Evolutionary conservation across 1,284 basidiomycete species (phyloP).

Genomic region (Naganishia albida): DNA sequence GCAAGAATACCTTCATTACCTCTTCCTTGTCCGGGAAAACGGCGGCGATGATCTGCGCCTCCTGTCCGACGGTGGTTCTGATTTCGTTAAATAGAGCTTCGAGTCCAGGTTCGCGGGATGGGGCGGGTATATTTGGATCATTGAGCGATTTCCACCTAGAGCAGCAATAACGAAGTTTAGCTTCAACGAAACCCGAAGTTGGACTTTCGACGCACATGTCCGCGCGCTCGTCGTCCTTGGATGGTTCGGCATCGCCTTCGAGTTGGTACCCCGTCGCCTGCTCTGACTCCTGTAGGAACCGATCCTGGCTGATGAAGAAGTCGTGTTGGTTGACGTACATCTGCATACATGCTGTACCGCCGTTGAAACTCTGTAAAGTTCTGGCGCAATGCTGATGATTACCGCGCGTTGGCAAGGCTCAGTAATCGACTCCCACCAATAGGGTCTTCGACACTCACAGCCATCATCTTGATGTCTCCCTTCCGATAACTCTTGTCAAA

Average conservation of each 20-base stretch:
- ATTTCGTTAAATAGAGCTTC: slow-evolving; percentile 83
- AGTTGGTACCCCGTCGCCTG: slow-evolving; percentile 39
- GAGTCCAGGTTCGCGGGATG: slow-evolving; percentile 77
- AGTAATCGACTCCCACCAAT: not conserved
- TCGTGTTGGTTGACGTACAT: slow-evolving; percentile 99
- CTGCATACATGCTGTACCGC: slow-evolving; percentile 92
- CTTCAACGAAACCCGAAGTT: too few relatives aligned
- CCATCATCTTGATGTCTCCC: slow-evolving; percentile 99
- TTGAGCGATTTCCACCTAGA: slow-evolving; percentile 76
- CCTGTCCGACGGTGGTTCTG: slow-evolving; percentile 84
- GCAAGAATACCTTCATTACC: slow-evolving; percentile 99
- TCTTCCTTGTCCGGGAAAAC: slow-evolving; percentile 95
- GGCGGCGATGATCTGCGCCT: slow-evolving; percentile 96
- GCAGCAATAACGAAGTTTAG: too few relatives aligned
- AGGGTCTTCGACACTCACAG: slow-evolving; percentile 67
- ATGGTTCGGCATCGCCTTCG: slow-evolving; percentile 9
- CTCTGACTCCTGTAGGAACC: slow-evolving; percentile 53
- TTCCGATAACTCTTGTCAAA: slow-evolving; percentile 94
- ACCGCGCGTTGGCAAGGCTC: not conserved
- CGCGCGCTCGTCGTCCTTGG: not conserved
- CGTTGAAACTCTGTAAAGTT: slow-evolving; percentile 96
- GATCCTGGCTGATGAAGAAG: slow-evolving; percentile 89
- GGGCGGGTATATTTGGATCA: slow-evolving; percentile 75
- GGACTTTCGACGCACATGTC: slow-evolving; percentile 23
- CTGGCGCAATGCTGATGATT: slow-evolving; percentile 83